Base-by-base conservation (phyloP, 352 stramenopile genomes). In the Lagenidium giganteum region DNA sequence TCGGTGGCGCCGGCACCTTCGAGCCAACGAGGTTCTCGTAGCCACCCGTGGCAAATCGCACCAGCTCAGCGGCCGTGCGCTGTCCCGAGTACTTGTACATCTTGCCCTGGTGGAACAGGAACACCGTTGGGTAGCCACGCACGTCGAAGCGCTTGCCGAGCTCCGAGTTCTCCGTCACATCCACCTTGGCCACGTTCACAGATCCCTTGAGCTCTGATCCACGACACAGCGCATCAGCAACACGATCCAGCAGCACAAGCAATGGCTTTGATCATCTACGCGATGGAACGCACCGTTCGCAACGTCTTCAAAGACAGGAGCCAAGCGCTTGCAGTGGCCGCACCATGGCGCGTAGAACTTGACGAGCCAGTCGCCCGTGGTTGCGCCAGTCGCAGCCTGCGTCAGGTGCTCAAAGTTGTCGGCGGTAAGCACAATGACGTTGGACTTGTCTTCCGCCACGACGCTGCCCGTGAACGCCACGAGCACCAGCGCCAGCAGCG, bases 121-220 rank as follows among this genome's bases (percentile, higher is more conserved):
- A 47, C 26, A 95, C 51, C 24, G 83, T 92, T 20, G 83, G 83
- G 54, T 82, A 92, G 16, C 74, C 73, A 37, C 68, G 70, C 44
- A 96, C 82, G 32, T 64, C 63, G 61, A 96, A 96, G 58, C 87
- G 83, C 63, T 87, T 72, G 50, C 67, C 76, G 40, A 96, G 42
- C 5, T 74, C 64, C 11, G 65, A 54, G 57, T 96, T 83, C 25
- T 57, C 72, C 30, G 75, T 92, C 33, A 83, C 76, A 47, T 96
- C 83, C 42, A 97, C 83, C 56, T 96, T 94, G 28, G 81, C 89
- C 17, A 97, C 82, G 52, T 96, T 96, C 42, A 96, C 69, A 18
- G 76, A 44, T 5, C 83, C 86, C 49, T 91, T 78, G 14, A 97
- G 61, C 23, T 92, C 83, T 61, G 55, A n/a, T n/a, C n/a, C n/a